Conservation (phyloP, 768 basidiomycete genomes). For the Pleurotus ostreatus region DNA sequence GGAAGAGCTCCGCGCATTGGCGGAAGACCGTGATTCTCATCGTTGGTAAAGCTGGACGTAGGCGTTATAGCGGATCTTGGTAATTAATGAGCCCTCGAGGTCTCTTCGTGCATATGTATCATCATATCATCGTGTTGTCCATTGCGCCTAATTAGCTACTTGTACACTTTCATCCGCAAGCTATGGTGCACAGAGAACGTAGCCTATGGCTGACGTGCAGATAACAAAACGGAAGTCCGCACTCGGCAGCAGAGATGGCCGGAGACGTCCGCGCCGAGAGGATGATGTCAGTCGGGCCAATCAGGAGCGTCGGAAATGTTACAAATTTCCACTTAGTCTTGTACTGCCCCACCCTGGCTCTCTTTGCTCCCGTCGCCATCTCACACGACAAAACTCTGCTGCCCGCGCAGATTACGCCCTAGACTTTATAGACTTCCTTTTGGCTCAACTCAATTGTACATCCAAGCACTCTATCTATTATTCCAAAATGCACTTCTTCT, state of each 20-base stretch:
- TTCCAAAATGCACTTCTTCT: conserved; percentile 77
- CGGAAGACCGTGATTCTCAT: conserved; percentile 12
- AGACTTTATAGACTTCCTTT: conserved; percentile 3
- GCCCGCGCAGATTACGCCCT: not conserved
- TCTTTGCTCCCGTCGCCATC: conserved; percentile 1
- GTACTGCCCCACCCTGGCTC: conserved; percentile 7
- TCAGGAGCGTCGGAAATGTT: not conserved
- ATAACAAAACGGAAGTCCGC: not conserved
- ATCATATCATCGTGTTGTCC: not conserved
- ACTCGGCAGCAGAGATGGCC: not conserved
- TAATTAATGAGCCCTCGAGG: not conserved
- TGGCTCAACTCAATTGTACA: conserved; percentile 20
- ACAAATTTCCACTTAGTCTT: conserved; percentile 5
- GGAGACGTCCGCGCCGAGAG: conserved; percentile 5
- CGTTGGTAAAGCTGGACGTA: not conserved
- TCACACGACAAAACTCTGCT: conserved; percentile 4
- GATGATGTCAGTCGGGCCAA: conserved; percentile 5
- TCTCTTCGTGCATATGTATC: not conserved
- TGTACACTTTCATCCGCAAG: not conserved
- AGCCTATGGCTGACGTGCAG: not conserved
- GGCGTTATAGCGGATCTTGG: conserved; percentile 4
- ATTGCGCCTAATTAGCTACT: not conserved
- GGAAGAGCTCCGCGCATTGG: conserved; percentile 51
- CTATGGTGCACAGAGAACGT: not conserved
- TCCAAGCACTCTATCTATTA: conserved; percentile 21